Evolutionary conservation across 108 stramenopile species (phyloP).

Genomic region (Bacterosira constricta): DNA sequence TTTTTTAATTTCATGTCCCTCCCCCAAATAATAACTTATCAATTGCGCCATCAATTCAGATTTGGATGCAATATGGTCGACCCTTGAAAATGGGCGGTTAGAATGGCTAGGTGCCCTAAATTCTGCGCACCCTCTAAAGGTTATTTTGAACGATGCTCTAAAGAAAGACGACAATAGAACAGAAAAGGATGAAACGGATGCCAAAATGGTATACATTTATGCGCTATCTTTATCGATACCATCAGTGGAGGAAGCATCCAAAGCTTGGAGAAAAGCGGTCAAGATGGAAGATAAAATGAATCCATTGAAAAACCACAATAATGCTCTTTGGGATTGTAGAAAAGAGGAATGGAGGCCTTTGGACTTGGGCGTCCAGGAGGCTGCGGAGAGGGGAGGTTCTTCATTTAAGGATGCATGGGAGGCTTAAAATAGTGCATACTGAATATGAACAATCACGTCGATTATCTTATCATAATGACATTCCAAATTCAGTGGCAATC

Average conservation of each 20-base stretch:
- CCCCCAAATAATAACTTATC: no score
- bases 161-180: slow-evolving; percentile 40
- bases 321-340: slow-evolving; percentile 60
- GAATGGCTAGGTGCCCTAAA: slow-evolving; percentile 57
- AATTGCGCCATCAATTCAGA: no score
- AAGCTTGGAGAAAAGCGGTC: slow-evolving; percentile 53
- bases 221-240: slow-evolving; percentile 51
- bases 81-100: slow-evolving; percentile 54
- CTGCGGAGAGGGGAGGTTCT: slow-evolving; percentile 63
- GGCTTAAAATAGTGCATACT: slow-evolving; percentile 31
- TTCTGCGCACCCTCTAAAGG: slow-evolving; percentile 60
- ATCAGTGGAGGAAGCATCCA: slow-evolving; percentile 19
- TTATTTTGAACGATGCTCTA: slow-evolving; percentile 54
- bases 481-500: slow-evolving; percentile 60
- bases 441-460: background rate
- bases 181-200: slow-evolving; percentile 67
- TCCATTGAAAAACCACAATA: slow-evolving; percentile 58
- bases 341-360: slow-evolving; percentile 59
- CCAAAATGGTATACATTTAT: slow-evolving; percentile 74
- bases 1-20: no score
- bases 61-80: slow-evolving; percentile 59
- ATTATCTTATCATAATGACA: slow-evolving; percentile 31
- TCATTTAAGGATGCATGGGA: slow-evolving; percentile 61
- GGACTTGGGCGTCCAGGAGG: slow-evolving; percentile 65
- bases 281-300: slow-evolving; percentile 48